Conservation (phyloP, 768 basidiomycete species). For the Nevesoporus exiguus region DNA sequence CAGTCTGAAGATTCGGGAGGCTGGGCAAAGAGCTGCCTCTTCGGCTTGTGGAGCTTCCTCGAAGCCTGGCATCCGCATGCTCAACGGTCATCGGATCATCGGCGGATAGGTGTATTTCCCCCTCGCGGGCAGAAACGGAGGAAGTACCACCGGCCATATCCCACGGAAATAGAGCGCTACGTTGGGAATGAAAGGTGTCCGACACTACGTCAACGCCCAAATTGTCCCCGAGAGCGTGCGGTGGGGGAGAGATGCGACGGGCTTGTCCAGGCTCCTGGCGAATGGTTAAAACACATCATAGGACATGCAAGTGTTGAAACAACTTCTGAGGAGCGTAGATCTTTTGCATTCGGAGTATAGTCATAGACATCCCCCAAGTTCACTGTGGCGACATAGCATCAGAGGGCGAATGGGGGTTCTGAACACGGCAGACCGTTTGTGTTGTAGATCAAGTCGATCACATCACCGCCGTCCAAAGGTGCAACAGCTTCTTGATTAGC, state of each 20-base stretch:
- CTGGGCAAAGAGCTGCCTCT: constrained; percentile 59
- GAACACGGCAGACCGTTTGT: constrained; percentile 18
- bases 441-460: constrained; percentile 25
- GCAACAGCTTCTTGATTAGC: constrained; percentile 5
- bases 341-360: constrained; percentile 13
- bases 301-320: constrained; percentile 18
- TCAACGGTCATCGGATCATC: constrained; percentile 50
- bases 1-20: constrained; percentile 39
- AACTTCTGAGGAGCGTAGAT: constrained; percentile 62
- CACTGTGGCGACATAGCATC: constrained; percentile 15
- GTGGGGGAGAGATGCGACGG: constrained; percentile 63
- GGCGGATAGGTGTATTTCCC: constrained; percentile 30
- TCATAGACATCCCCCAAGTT: constrained; percentile 21
- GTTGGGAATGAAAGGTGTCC: constrained; percentile 50
- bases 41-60: constrained; percentile 53
- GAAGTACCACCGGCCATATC: constrained; percentile 74
- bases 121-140: constrained; percentile 39
- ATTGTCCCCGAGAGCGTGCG: constrained; percentile 47
- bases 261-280: constrained; percentile 82
- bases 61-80: constrained; percentile 48
- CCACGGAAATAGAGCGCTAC: constrained; percentile 78
- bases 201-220: constrained; percentile 45
- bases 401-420: not conserved
- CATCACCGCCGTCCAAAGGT: constrained; percentile 9
- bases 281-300: constrained; percentile 10